Percentiles rank a stretch among this genome's conserved stretches.
These are phyloP conservation scores for Tricholoma bakamatsutake DNA, from an alignment of 768 basidiomycete species.

Conservation along the genomic window DNA sequence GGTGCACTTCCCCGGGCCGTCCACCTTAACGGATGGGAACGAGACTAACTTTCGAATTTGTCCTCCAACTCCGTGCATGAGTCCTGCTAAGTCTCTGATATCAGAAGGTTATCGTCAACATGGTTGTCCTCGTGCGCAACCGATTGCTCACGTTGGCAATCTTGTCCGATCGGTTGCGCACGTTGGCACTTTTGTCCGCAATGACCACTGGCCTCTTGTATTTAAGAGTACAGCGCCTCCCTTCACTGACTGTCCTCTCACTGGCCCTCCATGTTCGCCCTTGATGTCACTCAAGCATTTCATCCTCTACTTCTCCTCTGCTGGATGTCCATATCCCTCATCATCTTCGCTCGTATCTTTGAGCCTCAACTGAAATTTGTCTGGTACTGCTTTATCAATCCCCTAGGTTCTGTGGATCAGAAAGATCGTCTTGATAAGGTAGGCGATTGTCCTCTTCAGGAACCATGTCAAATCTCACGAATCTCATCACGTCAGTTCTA, in stretches of 20 bases:
- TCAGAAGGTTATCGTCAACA: no score
- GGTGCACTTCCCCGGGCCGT: no score
- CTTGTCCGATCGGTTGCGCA: neutral
- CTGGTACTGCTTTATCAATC: constrained; percentile 45
- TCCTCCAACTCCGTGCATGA: no score
- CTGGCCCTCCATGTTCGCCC: neutral
- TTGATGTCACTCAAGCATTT: constrained; percentile 3
- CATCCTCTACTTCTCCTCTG: constrained; percentile 5
- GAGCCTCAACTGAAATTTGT: constrained; percentile 39
- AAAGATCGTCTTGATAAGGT: constrained; percentile 41
- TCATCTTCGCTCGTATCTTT: constrained; percentile 18
- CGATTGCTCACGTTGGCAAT: no score
- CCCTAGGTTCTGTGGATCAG: constrained; percentile 34
- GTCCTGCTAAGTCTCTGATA: no score
- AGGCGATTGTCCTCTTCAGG: neutral
- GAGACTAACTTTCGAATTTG: no score
- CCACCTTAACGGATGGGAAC: no score
- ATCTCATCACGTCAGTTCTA: constrained; percentile 42
- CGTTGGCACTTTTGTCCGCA: no score
- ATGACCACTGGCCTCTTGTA: neutral
- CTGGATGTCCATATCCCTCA: constrained; percentile 3
- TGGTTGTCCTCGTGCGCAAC: no score
- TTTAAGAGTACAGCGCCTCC: neutral
- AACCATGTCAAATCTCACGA: no score
- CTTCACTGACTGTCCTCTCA: neutral